Percentiles rank a stretch among this genome's conserved stretches.
These are phyloP conservation scores for Suillus brevipes DNA, from an alignment of 768 basidiomycete genomes.

Conservation along the genomic window DNA sequence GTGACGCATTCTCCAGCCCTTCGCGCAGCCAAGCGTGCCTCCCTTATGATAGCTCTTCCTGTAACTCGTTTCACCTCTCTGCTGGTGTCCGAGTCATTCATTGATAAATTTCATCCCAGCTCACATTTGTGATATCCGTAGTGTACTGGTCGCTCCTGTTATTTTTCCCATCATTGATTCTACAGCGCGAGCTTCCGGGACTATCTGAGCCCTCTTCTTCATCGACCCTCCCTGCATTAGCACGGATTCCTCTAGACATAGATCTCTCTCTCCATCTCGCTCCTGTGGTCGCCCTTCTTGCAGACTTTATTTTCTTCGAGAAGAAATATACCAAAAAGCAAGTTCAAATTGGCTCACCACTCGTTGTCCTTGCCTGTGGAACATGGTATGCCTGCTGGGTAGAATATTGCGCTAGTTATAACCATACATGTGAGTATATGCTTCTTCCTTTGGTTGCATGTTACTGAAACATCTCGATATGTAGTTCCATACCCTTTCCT, in stretches of 20 bases:
- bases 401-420: slow-evolving; percentile 64
- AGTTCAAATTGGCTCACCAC: slow-evolving; percentile 18
- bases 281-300: slow-evolving; percentile 56
- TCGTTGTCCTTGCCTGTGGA: slow-evolving; percentile 24
- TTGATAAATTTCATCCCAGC: slow-evolving; percentile 23
- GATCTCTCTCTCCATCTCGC: slow-evolving; percentile 68
- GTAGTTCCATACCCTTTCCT: slow-evolving; percentile 86
- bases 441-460: neutral
- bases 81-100: neutral
- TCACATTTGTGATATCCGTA: slow-evolving; percentile 47
- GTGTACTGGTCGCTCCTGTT: slow-evolving; percentile 73
- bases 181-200: slow-evolving; percentile 27
- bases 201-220: slow-evolving; percentile 1
- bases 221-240: slow-evolving; percentile 16
- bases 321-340: slow-evolving; percentile 43
- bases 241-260: slow-evolving; percentile 48
- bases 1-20: slow-evolving; percentile 7
- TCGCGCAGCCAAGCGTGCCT: slow-evolving; percentile 51
- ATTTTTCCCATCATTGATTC: slow-evolving; percentile 57
- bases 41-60: slow-evolving; percentile 67
- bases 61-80: slow-evolving; percentile 35
- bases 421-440: slow-evolving; percentile 57
- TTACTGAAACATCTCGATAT: slow-evolving; percentile 8
- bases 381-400: slow-evolving; percentile 62
- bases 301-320: slow-evolving; percentile 73